These are phyloP conservation scores for Colletotrichum tabaci DNA, from an alignment of 2,329 filamentous ascomycete species.

Conservation along the genomic window DNA sequence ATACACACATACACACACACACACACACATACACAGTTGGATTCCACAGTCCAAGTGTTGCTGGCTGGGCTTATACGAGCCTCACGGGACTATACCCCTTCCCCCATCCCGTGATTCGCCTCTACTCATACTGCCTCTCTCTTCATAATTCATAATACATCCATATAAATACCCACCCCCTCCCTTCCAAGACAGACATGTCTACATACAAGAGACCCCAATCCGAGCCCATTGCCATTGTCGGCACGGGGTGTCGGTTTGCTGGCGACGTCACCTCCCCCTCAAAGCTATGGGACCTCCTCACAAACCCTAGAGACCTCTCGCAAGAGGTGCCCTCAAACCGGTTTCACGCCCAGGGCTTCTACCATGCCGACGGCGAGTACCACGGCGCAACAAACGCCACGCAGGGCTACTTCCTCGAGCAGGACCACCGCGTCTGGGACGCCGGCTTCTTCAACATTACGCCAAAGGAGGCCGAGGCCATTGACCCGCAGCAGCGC, in stretches of 20 bases:
- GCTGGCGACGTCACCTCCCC: constrained; percentile 53
- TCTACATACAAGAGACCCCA: constrained; percentile 40
- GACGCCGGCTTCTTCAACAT: constrained; percentile 60
- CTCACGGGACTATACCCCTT: background rate
- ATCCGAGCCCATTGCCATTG: constrained; percentile 57
- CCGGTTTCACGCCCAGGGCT: constrained; percentile 46
- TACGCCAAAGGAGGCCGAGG: constrained; percentile 47
- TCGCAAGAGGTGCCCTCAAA: constrained; percentile 42
- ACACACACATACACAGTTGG: background rate
- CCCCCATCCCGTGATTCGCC: no score
- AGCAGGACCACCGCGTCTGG: constrained; percentile 50
- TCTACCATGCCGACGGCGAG: constrained; percentile 48
- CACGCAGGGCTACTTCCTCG: constrained; percentile 41
- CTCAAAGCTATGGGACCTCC: constrained; percentile 55
- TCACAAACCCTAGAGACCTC: constrained; percentile 50
- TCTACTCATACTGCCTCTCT: background rate
- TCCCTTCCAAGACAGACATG: constrained; percentile 24
- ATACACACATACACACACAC: background rate
- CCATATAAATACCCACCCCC: constrained; percentile 27
- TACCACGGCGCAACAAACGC: constrained; percentile 39
- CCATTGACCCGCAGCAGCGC: constrained; percentile 54
- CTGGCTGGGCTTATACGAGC: constrained; percentile 1
- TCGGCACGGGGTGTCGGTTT: constrained; percentile 58
- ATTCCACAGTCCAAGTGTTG: background rate
- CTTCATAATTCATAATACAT: constrained; percentile 34